Conservation (phyloP, 2,329 filamentous ascomycete genomes). For the Pseudogymnoascus sp. region DNA sequence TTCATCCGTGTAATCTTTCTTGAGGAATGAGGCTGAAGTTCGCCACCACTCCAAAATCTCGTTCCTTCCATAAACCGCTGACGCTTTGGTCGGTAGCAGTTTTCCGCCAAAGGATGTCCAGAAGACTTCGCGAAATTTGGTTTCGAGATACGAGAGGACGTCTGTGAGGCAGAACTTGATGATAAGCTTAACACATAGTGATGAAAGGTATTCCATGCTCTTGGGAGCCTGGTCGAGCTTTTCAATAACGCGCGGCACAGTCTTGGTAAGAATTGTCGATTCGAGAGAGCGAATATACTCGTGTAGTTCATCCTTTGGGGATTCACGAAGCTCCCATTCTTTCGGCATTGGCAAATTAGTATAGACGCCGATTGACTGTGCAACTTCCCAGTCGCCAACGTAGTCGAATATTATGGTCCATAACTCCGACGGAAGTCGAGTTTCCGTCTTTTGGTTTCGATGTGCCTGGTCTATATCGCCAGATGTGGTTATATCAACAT, state of each 20-base stretch:
- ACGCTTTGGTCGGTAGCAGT: constrained; percentile 80
- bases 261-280: constrained; percentile 72
- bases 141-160: constrained; percentile 66
- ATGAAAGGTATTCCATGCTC: constrained; percentile 64
- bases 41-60: constrained; percentile 91
- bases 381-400: constrained; percentile 84
- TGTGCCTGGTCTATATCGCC: constrained; percentile 36
- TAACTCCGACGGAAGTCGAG: constrained; percentile 69
- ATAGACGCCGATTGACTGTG: constrained; percentile 72
- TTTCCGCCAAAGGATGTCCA: constrained; percentile 77
- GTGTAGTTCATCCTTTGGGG: constrained; percentile 55
- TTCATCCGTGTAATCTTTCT: constrained; percentile 72
- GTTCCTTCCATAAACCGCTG: constrained; percentile 73
- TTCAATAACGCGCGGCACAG: constrained; percentile 63
- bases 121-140: constrained; percentile 65
- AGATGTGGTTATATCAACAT: constrained; percentile 42
- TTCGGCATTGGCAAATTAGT: constrained; percentile 66
- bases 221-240: constrained; percentile 66
- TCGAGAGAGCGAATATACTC: constrained; percentile 74
- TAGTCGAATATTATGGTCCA: constrained; percentile 85
- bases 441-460: constrained; percentile 32
- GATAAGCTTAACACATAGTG: constrained; percentile 76
- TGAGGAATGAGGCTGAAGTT: constrained; percentile 71
- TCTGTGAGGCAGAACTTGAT: constrained; percentile 83
- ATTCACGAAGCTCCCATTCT: constrained; percentile 49